Evolutionary conservation across 2,329 filamentous ascomycete genomes (phyloP).

Genomic region (Coniochaeta sp.): DNA sequence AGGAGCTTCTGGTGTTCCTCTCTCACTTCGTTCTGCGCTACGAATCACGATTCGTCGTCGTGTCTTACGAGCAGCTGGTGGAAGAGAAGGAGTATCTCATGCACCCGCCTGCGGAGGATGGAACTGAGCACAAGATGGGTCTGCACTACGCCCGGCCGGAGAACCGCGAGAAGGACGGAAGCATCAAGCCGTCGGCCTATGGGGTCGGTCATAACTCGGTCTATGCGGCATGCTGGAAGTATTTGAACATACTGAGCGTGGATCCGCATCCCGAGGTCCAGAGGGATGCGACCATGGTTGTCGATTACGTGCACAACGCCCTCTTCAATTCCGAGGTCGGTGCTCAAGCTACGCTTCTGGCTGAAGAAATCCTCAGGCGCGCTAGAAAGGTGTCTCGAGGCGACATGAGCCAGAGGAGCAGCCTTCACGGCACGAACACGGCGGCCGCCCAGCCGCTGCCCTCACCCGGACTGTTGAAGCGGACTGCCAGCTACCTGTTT

Average conservation of each 20-base stretch:
- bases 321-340: constrained; percentile 73
- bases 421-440: constrained; percentile 26
- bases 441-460: constrained; percentile 34
- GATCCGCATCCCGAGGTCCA: constrained; percentile 94
- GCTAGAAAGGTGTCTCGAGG: constrained; percentile 36
- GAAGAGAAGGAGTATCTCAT: constrained; percentile 70
- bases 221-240: constrained; percentile 91
- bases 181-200: constrained; percentile 47
- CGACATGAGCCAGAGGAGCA: constrained; percentile 34
- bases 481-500: constrained; percentile 58
- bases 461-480: constrained; percentile 51
- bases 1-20: constrained; percentile 87
- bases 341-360: constrained; percentile 58
- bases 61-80: constrained; percentile 81
- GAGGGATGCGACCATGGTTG: constrained; percentile 72
- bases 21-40: constrained; percentile 88
- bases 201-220: constrained; percentile 78
- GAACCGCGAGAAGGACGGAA: constrained; percentile 48
- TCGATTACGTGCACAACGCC: constrained; percentile 76
- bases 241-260: constrained; percentile 80
- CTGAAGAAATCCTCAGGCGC: constrained; percentile 62
- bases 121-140: constrained; percentile 52
- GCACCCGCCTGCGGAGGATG: constrained; percentile 47
- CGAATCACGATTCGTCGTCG: constrained; percentile 84
- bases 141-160: constrained; percentile 52